A percentile compares a stretch with the other conserved stretches of the same genome.
Conservation (phyloP, 371 early-diverging fungal genomes). For the Conidiobolus coronatus region DNA sequence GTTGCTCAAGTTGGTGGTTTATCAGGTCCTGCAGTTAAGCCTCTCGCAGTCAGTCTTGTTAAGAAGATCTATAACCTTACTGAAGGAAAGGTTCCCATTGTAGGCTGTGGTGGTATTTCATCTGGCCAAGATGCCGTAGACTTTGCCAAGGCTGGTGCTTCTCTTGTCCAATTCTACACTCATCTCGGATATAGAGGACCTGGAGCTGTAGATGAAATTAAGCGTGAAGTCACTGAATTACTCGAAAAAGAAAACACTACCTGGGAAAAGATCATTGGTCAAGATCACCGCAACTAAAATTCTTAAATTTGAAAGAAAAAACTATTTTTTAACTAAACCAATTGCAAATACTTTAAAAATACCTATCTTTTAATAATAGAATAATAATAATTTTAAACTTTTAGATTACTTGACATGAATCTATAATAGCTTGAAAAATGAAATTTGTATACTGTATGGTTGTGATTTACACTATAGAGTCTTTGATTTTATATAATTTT, state of each 20-base stretch:
- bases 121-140: constrained; percentile 42
- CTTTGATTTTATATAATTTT: no score
- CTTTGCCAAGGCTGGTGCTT: constrained; percentile 51
- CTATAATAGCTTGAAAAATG: no score
- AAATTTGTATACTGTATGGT: no score
- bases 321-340: no score
- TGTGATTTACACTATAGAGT: no score
- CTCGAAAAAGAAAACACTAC: constrained; percentile 7
- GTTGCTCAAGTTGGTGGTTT: constrained; percentile 45
- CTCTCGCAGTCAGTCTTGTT: constrained; percentile 30
- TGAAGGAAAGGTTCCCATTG: constrained; percentile 36
- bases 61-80: constrained; percentile 40
- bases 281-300: not conserved
- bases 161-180: constrained; percentile 53
- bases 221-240: constrained; percentile 24
- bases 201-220: constrained; percentile 36
- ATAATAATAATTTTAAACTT: no score
- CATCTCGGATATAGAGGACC: constrained; percentile 44
- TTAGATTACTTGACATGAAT: no score
- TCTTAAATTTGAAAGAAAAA: no score
- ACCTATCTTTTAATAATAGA: no score
- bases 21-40: constrained; percentile 45
- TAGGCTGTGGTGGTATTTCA: constrained; percentile 69
- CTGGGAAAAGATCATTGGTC: not conserved
- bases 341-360: no score